Conservation (phyloP, 2,329 filamentous ascomycete species). For the Aphanocladium album region DNA sequence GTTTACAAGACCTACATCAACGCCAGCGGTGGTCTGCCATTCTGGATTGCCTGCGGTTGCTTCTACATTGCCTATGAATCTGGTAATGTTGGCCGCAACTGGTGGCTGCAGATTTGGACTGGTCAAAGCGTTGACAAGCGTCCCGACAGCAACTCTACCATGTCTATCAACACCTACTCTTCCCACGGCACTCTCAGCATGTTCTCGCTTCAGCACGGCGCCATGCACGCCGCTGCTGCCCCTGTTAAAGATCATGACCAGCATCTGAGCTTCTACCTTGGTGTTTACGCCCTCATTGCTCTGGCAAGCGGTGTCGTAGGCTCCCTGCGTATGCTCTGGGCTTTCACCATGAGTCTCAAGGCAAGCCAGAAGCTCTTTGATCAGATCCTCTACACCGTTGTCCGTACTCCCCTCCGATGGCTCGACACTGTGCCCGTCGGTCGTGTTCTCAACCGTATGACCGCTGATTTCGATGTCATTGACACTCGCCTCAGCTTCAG, state of each 20-base stretch:
- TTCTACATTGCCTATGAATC: slow-evolving; percentile 52
- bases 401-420: slow-evolving; percentile 72
- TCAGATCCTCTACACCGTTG: slow-evolving; percentile 59
- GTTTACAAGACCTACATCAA: slow-evolving; percentile 66
- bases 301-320: slow-evolving; percentile 52
- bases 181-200: slow-evolving; percentile 38
- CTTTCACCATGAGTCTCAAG: slow-evolving; percentile 60
- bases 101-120: slow-evolving; percentile 63
- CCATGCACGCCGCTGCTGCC: slow-evolving; percentile 34
- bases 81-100: slow-evolving; percentile 53
- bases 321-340: slow-evolving; percentile 57
- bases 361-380: slow-evolving; percentile 67
- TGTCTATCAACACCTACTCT: slow-evolving; percentile 23
- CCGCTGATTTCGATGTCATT: slow-evolving; percentile 68
- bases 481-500: slow-evolving; percentile 63
- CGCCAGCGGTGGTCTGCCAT: slow-evolving; percentile 57
- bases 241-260: slow-evolving; percentile 27
- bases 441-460: slow-evolving; percentile 72
- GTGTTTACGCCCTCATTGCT: slow-evolving; percentile 61
- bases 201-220: slow-evolving; percentile 43
- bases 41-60: slow-evolving; percentile 52
- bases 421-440: slow-evolving; percentile 75
- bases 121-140: slow-evolving; percentile 28
- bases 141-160: not conserved
- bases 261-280: slow-evolving; percentile 58